phyloP scores from a whole-genome alignment of 192 early-diverging fungal species.

The Ambispora gerdemannii region DNA sequence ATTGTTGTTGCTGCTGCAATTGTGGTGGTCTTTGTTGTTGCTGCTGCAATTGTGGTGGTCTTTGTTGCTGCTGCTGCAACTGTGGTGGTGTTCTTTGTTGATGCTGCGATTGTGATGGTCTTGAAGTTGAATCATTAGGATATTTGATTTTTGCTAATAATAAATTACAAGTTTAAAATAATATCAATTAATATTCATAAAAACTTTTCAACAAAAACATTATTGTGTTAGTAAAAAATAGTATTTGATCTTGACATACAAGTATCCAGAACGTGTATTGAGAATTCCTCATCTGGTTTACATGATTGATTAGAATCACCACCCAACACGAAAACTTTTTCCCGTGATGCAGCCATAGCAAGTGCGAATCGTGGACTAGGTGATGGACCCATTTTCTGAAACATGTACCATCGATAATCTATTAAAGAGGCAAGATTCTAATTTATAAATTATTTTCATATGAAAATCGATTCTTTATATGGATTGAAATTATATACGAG shows the following conservation, averaged over 20 bases:
- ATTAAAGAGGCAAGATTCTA: not conserved
- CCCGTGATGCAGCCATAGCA: constrained; percentile 42
- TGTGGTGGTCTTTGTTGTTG: not conserved
- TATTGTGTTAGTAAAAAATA: constrained; percentile 31
- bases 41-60: not conserved
- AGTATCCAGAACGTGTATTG: constrained; percentile 48
- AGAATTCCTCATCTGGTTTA: constrained; percentile 43
- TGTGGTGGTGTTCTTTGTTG: not conserved
- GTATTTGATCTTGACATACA: constrained; percentile 30
- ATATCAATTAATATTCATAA: not conserved
- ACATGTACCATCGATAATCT: constrained; percentile 52
- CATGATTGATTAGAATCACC: constrained; percentile 45
- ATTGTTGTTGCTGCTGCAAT: not conserved
- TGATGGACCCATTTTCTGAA: constrained; percentile 46
- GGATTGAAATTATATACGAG: too few species aligned
- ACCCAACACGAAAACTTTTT: constrained; percentile 53
- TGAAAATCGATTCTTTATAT: too few species aligned
- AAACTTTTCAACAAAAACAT: not conserved
- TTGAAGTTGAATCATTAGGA: constrained; percentile 22
- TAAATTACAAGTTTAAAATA: not conserved
- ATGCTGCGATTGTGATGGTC: not conserved
- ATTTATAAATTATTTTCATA: too few species aligned
- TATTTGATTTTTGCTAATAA: constrained; percentile 50
- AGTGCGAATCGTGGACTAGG: constrained; percentile 43
- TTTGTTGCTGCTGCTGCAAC: not conserved